Evolutionary conservation across 805 yeast genomes (phyloP).

Genomic region (Tetrapisispora nanseiensis): DNA sequence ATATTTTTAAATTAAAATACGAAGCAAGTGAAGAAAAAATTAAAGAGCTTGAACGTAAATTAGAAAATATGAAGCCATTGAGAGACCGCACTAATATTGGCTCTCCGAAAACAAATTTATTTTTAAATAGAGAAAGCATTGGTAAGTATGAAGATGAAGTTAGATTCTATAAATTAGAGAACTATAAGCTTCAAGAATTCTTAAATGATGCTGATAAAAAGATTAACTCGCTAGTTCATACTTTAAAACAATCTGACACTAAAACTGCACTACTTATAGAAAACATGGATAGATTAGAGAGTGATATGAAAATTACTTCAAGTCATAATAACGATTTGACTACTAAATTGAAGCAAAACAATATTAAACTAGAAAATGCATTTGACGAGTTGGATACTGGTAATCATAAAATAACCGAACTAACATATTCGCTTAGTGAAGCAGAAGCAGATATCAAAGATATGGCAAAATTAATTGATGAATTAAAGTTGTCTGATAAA

Average conservation of each 20-base stretch:
- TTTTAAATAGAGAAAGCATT: slow-evolving; percentile 20
- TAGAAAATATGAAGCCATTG: slow-evolving; percentile 16
- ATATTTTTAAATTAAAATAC: slow-evolving; percentile 36
- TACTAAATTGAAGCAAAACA: slow-evolving; percentile 50
- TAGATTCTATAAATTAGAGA: slow-evolving; percentile 22
- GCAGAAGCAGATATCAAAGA: slow-evolving; percentile 45
- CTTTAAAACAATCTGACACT: slow-evolving; percentile 32
- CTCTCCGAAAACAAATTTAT: slow-evolving; percentile 17
- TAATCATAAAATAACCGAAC: slow-evolving; percentile 55
- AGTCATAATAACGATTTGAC: slow-evolving; percentile 48
- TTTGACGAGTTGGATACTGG: slow-evolving; percentile 65
- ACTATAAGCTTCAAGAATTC: slow-evolving; percentile 39
- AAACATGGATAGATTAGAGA: slow-evolving; percentile 38
- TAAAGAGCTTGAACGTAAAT: slow-evolving; percentile 32
- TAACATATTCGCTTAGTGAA: slow-evolving; percentile 36
- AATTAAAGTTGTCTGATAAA: slow-evolving; percentile 41
- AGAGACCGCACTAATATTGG: slow-evolving; percentile 21
- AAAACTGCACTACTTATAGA: slow-evolving; percentile 31
- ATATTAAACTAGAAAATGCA: slow-evolving; percentile 64
- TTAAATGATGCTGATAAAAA: slow-evolving; percentile 40
- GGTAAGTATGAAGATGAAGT: slow-evolving; percentile 28
- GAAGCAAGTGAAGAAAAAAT: slow-evolving; percentile 39
- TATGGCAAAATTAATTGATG: slow-evolving; percentile 44
- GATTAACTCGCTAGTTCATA: slow-evolving; percentile 36
- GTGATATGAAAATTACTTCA: slow-evolving; percentile 47